phyloP scores from a whole-genome alignment of 2,329 filamentous ascomycete species.

The Penicillium fuscoglaucum region DNA sequence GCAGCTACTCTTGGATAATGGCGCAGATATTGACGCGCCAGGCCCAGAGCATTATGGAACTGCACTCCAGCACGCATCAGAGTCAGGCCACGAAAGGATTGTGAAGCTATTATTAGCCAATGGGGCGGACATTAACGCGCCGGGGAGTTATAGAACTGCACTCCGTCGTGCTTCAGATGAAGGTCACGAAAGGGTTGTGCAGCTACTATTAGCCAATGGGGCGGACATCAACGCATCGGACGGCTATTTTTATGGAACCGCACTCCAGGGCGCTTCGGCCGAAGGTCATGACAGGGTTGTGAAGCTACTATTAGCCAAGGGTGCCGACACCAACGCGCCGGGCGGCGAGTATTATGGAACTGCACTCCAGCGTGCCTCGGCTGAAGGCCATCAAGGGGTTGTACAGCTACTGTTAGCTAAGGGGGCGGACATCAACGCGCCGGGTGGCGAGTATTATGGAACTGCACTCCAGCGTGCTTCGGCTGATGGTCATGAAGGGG shows the following conservation, averaged over 20 bases:
- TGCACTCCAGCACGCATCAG: no score
- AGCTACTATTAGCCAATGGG: no score
- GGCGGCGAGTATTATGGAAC: background rate
- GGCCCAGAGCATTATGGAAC: no score
- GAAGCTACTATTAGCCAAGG: background rate
- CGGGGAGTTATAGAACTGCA: no score
- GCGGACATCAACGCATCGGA: no score
- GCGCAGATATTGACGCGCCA: no score
- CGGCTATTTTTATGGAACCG: background rate
- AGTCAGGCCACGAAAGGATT: no score
- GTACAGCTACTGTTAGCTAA: background rate
- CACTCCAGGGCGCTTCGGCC: background rate
- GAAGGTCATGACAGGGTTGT: background rate
- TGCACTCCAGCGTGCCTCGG: background rate
- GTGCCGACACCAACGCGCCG: background rate
- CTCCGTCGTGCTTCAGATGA: no score
- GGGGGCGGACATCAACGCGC: background rate
- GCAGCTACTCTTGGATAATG: no score
- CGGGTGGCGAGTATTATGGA: background rate
- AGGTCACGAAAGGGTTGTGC: no score
- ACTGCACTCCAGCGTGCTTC: background rate
- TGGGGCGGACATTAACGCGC: no score
- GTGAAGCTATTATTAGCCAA: no score
- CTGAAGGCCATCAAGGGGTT: background rate
- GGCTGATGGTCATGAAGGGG: fast-evolving